phyloP scores from a whole-genome alignment of 225 moss, liverwort and hornwort species.

The Physcomitrellopsis africana region DNA sequence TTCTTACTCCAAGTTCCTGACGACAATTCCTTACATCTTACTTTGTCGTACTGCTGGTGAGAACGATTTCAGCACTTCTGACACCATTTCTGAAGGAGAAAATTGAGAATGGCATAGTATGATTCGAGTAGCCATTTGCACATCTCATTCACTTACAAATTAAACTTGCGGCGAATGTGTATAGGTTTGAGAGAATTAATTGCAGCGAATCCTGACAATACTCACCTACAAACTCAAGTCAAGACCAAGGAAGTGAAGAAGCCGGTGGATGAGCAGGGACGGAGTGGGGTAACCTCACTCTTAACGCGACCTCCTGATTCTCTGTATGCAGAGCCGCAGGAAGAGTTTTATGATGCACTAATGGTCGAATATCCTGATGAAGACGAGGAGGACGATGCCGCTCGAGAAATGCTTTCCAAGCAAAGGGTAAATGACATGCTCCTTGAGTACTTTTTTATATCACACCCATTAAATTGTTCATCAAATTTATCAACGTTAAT shows the following conservation, averaged over 20 bases:
- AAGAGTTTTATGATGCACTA: constrained; percentile 80
- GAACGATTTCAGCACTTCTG: constrained; percentile 20
- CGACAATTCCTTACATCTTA: constrained; percentile 73
- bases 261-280: constrained; percentile 27
- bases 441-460: not conserved
- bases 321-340: constrained; percentile 49
- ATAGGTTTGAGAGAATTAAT: constrained; percentile 70
- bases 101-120: constrained; percentile 7
- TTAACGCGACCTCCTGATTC: constrained; percentile 44
- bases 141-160: not conserved
- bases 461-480: not conserved
- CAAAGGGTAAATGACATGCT: constrained; percentile 44
- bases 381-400: constrained; percentile 53
- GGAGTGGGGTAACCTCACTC: constrained; percentile 24
- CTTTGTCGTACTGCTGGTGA: constrained; percentile 83
- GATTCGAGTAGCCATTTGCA: constrained; percentile 11
- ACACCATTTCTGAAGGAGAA: constrained; percentile 8
- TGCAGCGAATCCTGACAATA: constrained; percentile 68
- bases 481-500: constrained; percentile 5
- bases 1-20: constrained; percentile 72
- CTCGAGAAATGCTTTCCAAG: constrained; percentile 43
- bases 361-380: constrained; percentile 69
- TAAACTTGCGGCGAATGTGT: constrained; percentile 12
- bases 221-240: constrained; percentile 26
- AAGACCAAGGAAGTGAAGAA: constrained; percentile 39